Evolutionary conservation across 768 basidiomycete species (phyloP).

Genomic region (Roridomyces roridus): DNA sequence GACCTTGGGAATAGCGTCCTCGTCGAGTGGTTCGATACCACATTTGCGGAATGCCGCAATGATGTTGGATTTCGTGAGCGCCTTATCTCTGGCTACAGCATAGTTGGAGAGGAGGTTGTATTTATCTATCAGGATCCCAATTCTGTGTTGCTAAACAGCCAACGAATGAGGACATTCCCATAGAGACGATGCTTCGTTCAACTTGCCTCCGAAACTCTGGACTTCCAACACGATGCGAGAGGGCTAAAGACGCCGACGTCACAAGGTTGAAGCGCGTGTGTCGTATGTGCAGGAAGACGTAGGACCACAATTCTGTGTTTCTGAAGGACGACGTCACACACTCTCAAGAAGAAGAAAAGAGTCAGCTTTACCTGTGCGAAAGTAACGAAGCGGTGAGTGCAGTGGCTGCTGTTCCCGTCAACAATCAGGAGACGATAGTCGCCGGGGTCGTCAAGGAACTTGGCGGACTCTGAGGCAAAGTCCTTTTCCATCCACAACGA

Average conservation of each 20-base stretch:
- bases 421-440: slow-evolving; percentile 28
- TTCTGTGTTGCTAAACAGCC: background rate
- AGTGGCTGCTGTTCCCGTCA: slow-evolving; percentile 33
- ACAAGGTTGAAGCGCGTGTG: too few relatives aligned
- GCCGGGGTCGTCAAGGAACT: slow-evolving; percentile 1
- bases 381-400: slow-evolving; percentile 22
- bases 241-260: slow-evolving; percentile 44
- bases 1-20: slow-evolving; percentile 6
- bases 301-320: slow-evolving; percentile 35
- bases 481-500: slow-evolving; percentile 28
- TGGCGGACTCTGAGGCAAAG: slow-evolving; percentile 25
- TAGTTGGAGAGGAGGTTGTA: slow-evolving; percentile 24
- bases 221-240: slow-evolving; percentile 29
- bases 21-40: slow-evolving; percentile 26
- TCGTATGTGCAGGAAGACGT: slow-evolving; percentile 44
- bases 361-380: slow-evolving; percentile 12
- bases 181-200: background rate
- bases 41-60: slow-evolving; percentile 19
- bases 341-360: too few relatives aligned
- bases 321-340: too few relatives aligned
- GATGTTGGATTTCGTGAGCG: slow-evolving; percentile 22
- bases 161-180: background rate
- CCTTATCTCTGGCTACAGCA: slow-evolving; percentile 2
- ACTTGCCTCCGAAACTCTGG: background rate
- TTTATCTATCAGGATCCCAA: slow-evolving; percentile 16